Percentiles rank a stretch among this genome's conserved stretches.
These are phyloP conservation scores for Aspergillus latus DNA, from an alignment of 2,329 filamentous ascomycete genomes.

Conservation along the genomic window DNA sequence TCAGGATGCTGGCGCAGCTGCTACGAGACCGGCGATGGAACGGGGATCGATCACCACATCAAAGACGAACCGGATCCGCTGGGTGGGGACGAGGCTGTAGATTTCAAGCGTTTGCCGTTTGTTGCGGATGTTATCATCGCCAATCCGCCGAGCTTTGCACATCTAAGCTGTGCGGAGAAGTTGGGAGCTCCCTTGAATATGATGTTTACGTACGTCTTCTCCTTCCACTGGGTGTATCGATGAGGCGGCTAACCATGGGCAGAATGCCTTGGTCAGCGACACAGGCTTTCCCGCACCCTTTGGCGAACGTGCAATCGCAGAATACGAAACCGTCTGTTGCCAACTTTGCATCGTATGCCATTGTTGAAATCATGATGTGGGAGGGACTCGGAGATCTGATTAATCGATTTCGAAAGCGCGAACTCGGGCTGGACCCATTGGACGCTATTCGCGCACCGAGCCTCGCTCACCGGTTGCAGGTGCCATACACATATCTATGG, in stretches of 20 bases:
- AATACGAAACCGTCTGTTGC: slow-evolving; percentile 75
- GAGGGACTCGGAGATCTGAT: slow-evolving; percentile 89
- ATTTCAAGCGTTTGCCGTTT: slow-evolving; percentile 61
- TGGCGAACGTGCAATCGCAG: slow-evolving; percentile 76
- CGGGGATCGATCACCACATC: slow-evolving; percentile 49
- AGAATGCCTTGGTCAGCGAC: slow-evolving; percentile 90
- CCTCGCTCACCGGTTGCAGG: slow-evolving; percentile 69
- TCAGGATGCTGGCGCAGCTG: slow-evolving; percentile 84
- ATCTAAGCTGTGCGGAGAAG: slow-evolving; percentile 76
- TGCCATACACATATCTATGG: slow-evolving; percentile 93
- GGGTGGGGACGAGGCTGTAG: slow-evolving; percentile 28
- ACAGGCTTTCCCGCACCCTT: slow-evolving; percentile 78
- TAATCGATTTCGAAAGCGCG: slow-evolving; percentile 77
- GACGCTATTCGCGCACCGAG: slow-evolving; percentile 81
- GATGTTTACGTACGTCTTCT: slow-evolving; percentile 74
- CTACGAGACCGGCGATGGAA: slow-evolving; percentile 72
- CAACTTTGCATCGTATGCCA: slow-evolving; percentile 78
- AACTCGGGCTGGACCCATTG: slow-evolving; percentile 72
- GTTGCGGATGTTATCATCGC: slow-evolving; percentile 87
- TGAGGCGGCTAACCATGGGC: slow-evolving; percentile 1
- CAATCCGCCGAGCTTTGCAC: slow-evolving; percentile 76
- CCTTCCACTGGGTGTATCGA: not conserved
- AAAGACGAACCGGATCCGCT: slow-evolving; percentile 48
- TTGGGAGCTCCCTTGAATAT: slow-evolving; percentile 75
- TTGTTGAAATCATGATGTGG: slow-evolving; percentile 92